Conservation (phyloP, 305 asterid species). For the Plantago rigida region DNA sequence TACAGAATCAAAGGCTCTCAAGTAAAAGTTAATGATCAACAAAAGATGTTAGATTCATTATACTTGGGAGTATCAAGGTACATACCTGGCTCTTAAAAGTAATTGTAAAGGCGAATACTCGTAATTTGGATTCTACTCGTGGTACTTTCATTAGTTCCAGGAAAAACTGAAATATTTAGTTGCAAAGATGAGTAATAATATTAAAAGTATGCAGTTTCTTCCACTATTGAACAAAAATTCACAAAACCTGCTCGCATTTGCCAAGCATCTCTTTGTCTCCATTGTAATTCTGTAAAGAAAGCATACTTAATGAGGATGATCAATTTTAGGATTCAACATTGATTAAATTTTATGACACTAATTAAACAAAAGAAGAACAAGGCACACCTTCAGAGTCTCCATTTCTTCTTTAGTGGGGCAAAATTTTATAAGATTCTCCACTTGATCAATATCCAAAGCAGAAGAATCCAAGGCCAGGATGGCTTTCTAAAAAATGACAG, state of each 20-base stretch:
- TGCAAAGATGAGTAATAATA: neutral
- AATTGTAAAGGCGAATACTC: slow-evolving; percentile 92
- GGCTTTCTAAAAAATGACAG: slow-evolving; percentile 51
- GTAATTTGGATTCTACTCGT: slow-evolving; percentile 90
- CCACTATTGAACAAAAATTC: slow-evolving; percentile 21
- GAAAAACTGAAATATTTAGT: slow-evolving; percentile 64
- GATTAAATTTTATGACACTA: slow-evolving; percentile 5
- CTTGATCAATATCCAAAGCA: slow-evolving; percentile 94
- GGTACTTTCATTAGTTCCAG: slow-evolving; percentile 96
- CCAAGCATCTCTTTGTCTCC: slow-evolving; percentile 94
- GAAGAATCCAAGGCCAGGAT: slow-evolving; percentile 86
- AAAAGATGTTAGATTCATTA: slow-evolving; percentile 22
- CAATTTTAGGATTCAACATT: slow-evolving; percentile 20
- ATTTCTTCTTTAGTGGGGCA: slow-evolving; percentile 98
- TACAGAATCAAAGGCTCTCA: slow-evolving; percentile 32
- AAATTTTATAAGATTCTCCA: slow-evolving; percentile 92
- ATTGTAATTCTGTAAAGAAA: slow-evolving; percentile 63
- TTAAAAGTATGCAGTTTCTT: slow-evolving; percentile 22
- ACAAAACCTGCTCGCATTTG: slow-evolving; percentile 86
- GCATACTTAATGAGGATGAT: slow-evolving; percentile 24
- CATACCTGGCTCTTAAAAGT: slow-evolving; percentile 79
- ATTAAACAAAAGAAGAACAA: slow-evolving; percentile 9
- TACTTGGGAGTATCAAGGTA: slow-evolving; percentile 22
- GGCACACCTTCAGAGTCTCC: slow-evolving; percentile 78
- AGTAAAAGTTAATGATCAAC: slow-evolving; percentile 22